Base-by-base conservation (phyloP, 1,284 basidiomycete genomes). In the Calocybe gambosa region DNA sequence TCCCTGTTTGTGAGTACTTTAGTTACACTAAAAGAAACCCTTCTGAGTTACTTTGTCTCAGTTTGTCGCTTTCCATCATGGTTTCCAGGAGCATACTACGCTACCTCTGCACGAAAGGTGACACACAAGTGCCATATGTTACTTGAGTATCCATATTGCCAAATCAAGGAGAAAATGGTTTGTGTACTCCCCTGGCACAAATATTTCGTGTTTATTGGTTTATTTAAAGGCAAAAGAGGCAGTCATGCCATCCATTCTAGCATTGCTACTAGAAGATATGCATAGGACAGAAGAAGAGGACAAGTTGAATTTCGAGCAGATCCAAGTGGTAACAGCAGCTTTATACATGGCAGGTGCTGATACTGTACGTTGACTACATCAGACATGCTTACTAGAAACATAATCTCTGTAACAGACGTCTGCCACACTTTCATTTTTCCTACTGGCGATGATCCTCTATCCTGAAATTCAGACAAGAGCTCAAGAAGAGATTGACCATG, bases 31-130 rank as follows among this genome's bases (percentile, higher is more conserved):
- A 5, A 25, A 5, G 1, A 2, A 31, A 18, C 8, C 16, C 10
- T 13, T 15, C 10, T 34, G 15, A 9, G 28, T 29, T 19, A 21
- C 23, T 8, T 12, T n/a, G 39, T 8, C 29, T 16, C 31, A 60
- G 58, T 59, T 10, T 29, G 42, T 42, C 40, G 58, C 39, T 46
- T 59, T 7, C 59, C 59, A 7, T 54, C 54, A 13, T 61, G 58
- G 58, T 54, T 61, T 25, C 58, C 59, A n/a, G 58, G 57, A 2
- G 52, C 52, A 10, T 49, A 50, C 35, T 55, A 53, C 39, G 58
- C 54, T 16, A 18, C n/a, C 12, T 35, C 31, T 16, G 56, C 57
- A 13, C 42, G 50, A 9, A 25, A 33, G 1, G 12, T 15, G 3
- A 9, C 25, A 8, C 19, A 20, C 5, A 28, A 23, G 5, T 42